Base-by-base conservation (phyloP, 306 rosid genomes). In the Crataegus laevigata region DNA sequence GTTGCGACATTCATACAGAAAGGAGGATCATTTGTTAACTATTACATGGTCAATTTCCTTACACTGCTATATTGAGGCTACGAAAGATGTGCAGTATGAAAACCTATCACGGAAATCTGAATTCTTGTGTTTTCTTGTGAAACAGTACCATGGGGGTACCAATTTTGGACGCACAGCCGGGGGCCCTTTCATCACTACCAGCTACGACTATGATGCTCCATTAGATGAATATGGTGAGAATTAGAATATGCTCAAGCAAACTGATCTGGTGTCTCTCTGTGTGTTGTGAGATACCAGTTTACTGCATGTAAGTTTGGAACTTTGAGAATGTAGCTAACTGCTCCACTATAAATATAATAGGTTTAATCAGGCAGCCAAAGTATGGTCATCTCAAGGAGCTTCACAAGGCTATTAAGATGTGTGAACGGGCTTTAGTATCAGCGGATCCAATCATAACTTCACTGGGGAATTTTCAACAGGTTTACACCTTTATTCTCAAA, bases 141-240 rank as follows among this genome's bases (percentile, higher is more conserved):
- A 62, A 82, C 75, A 96, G 99, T 96, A 92, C 83, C 99, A 96
- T 68, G 99, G 99, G 21, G 99, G 99, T 80, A 96, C 99, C 60
- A 96, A 96, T 85, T 96, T 92, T 78, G 99, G 99, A 64, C 98
- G 99, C 72, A 88, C 98, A 51, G 99, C 99, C 12, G 99, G 99
- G 43, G 99, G 99, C 62, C 99, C 99, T 72, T 96, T 96, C 89
- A 80, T 96, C 84, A 89, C 99, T 75, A 92, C 99, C 75, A 96
- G 98, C 88, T 96, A 96, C 55, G 99, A 96, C 84, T 96, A 96
- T 58, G 98, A 96, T 80, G 99, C 99, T 87, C 99, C 99, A 58
- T 77, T 96, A 18, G 99, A 96, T 83, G 99, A 96, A 87, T 96
- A 90, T 75, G 99, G 99, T 96, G 76, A 91, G 91, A 85, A 80